phyloP scores from a whole-genome alignment of 225 moss, liverwort and hornwort species.

The Lunularia cruciata region DNA sequence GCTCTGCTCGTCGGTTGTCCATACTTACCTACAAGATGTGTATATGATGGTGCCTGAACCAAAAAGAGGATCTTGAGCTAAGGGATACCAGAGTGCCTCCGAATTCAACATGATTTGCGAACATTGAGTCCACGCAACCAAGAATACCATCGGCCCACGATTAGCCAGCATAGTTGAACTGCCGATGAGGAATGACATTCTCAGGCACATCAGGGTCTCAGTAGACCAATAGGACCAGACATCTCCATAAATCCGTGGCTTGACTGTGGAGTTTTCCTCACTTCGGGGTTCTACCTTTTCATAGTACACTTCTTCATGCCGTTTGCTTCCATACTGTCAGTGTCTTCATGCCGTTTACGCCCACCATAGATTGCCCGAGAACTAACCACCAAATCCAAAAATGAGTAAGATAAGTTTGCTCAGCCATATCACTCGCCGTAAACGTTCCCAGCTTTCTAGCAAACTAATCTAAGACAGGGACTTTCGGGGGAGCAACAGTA shows the following conservation, averaged over 20 bases:
- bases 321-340: slow-evolving; percentile 38
- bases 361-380: slow-evolving; percentile 56
- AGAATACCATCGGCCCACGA: no score
- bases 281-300: slow-evolving; percentile 38
- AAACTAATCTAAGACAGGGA: slow-evolving; percentile 2
- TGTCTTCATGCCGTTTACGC: slow-evolving; percentile 54
- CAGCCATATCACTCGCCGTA: not conserved
- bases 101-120: not conserved
- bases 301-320: slow-evolving; percentile 33
- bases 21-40: no score
- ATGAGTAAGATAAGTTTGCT: not conserved
- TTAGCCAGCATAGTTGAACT: no score
- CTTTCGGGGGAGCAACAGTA: slow-evolving; percentile 8
- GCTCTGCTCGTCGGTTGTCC: not conserved
- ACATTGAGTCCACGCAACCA: no score
- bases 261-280: not conserved
- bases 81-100: not conserved
- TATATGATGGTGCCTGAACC: no score
- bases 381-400: slow-evolving; percentile 21
- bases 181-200: no score
- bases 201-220: no score
- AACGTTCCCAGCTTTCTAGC: not conserved
- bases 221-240: not conserved
- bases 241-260: not conserved
- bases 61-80: no score